phyloP scores from a whole-genome alignment of 441 rosid species.

The Populus hybrid region DNA sequence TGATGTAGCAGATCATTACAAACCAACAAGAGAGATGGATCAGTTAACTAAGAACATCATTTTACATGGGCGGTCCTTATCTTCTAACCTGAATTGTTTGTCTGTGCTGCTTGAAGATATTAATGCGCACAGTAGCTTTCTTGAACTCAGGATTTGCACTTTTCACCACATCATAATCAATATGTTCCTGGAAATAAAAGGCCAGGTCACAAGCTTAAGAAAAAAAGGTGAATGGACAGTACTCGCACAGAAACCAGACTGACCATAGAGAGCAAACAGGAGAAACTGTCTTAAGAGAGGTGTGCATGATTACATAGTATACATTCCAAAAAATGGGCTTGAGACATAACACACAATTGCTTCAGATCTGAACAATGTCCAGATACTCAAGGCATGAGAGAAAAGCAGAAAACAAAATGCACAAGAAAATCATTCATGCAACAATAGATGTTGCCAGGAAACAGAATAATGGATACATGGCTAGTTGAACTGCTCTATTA shows the following conservation, averaged over 20 bases:
- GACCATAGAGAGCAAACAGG: background rate
- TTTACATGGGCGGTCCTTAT: background rate
- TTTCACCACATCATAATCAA: constrained; percentile 84
- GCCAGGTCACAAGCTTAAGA: constrained; percentile 8
- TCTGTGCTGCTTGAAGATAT: constrained; percentile 88
- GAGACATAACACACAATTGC: background rate
- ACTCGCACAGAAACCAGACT: background rate
- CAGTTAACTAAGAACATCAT: background rate
- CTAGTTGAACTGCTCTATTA: background rate
- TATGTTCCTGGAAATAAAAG: constrained; percentile 64
- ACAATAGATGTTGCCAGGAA: background rate
- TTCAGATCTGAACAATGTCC: background rate
- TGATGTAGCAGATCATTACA: background rate
- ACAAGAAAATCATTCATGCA: background rate
- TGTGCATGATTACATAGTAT: background rate
- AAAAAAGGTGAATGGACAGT: background rate
- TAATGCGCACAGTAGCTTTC: constrained; percentile 76
- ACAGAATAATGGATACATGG: background rate
- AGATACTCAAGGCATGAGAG: background rate
- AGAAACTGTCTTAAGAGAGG: background rate
- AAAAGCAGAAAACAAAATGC: background rate
- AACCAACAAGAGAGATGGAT: background rate
- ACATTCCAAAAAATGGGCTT: background rate
- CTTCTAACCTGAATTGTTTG: constrained; percentile 89
- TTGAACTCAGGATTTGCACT: constrained; percentile 75